Conservation (phyloP, 2,329 filamentous ascomycete genomes). For the Dothiorella sarmentorum region DNA sequence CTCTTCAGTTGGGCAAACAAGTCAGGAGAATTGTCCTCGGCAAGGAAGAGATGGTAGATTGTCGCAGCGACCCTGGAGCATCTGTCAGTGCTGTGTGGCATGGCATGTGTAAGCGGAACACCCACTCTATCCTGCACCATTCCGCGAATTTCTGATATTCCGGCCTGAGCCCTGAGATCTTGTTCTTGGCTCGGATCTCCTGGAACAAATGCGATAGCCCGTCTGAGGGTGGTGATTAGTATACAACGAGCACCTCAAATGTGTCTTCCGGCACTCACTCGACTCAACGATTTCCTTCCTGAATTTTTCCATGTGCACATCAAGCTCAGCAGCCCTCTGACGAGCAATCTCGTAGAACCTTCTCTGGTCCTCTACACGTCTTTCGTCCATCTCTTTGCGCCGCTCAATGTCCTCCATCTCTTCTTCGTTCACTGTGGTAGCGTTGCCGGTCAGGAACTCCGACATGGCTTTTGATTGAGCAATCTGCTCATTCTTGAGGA, state of each 20-base stretch:
- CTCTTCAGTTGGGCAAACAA: constrained; percentile 90
- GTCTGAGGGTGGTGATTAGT: constrained; percentile 54
- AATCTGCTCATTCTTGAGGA: constrained; percentile 80
- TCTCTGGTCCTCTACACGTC: constrained; percentile 86
- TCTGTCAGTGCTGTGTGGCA: neutral
- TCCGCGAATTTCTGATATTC: constrained; percentile 98
- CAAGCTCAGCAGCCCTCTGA: constrained; percentile 83
- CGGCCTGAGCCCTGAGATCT: constrained; percentile 81
- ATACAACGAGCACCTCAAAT: constrained; percentile 16
- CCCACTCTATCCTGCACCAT: constrained; percentile 86
- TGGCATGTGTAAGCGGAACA: neutral
- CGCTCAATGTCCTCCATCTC: constrained; percentile 77
- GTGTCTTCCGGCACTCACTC: constrained; percentile 58
- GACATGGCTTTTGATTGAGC: constrained; percentile 78
- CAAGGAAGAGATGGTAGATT: constrained; percentile 93
- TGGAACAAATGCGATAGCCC: constrained; percentile 89
- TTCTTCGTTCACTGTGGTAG: constrained; percentile 72
- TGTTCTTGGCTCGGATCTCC: constrained; percentile 87
- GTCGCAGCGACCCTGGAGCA: constrained; percentile 72
- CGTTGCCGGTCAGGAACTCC: constrained; percentile 75
- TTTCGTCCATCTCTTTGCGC: constrained; percentile 79
- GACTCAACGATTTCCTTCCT: constrained; percentile 64
- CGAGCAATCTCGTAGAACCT: constrained; percentile 94
- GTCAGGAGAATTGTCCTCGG: constrained; percentile 96
- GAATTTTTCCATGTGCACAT: constrained; percentile 94